Evolutionary conservation across 1,284 basidiomycete genomes (phyloP).

Genomic region (Pseudozyma sp.): DNA sequence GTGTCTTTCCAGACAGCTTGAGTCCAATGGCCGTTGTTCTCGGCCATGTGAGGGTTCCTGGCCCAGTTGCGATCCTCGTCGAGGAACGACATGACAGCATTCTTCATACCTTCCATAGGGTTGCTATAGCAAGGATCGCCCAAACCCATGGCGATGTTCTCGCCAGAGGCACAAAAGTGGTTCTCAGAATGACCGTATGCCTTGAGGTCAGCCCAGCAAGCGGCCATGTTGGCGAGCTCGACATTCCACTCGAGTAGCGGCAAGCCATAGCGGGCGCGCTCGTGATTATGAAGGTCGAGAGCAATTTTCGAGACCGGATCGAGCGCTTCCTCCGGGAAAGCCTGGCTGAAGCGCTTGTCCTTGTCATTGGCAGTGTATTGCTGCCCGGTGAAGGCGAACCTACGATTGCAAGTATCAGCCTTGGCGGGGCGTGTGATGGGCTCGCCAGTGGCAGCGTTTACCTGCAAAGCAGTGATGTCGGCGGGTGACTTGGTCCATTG

Average conservation of each 20-base stretch:
- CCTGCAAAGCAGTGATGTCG: background rate
- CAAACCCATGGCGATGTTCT: constrained; percentile 45
- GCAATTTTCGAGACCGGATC: constrained; percentile 27
- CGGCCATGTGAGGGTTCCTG: constrained; percentile 8
- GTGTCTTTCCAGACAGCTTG: constrained; percentile 47
- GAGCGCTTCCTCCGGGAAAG: constrained; percentile 21
- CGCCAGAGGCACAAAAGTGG: constrained; percentile 43
- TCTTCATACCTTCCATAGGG: constrained; percentile 37
- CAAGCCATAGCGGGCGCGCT: constrained; percentile 33
- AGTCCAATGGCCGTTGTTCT: constrained; percentile 35
- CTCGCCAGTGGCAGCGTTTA: constrained; percentile 7
- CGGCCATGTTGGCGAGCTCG: constrained; percentile 51
- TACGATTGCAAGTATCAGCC: constrained; percentile 33
- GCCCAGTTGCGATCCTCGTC: constrained; percentile 51
- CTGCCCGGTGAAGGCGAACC: constrained; percentile 31
- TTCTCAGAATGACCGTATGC: constrained; percentile 50
- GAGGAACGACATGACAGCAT: constrained; percentile 42
- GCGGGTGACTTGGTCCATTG: constrained; percentile 27
- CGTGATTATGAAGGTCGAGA: constrained; percentile 44
- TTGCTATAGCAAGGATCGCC: constrained; percentile 44
- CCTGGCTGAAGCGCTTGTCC: constrained; percentile 20
- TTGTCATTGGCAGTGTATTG: constrained; percentile 17
- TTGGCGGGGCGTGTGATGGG: constrained; percentile 34
- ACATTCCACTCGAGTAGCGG: constrained; percentile 35
- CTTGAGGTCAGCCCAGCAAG: constrained; percentile 53